These are phyloP conservation scores for Cyberlindnera sargentensis DNA, from an alignment of 805 yeast genomes.

Conservation along the genomic window DNA sequence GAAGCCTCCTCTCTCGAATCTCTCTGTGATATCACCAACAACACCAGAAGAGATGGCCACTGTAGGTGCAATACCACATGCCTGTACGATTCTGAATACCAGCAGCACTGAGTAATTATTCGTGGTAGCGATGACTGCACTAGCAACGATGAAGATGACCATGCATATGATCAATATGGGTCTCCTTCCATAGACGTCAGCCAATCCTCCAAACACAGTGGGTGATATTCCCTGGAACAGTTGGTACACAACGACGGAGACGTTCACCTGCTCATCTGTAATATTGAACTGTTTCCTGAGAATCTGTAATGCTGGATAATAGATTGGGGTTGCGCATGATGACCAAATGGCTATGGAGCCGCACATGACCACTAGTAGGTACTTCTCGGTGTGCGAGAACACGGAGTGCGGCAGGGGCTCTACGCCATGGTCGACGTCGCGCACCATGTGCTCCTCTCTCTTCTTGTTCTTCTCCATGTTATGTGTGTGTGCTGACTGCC, in stretches of 20 bases:
- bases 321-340: conserved; percentile 67
- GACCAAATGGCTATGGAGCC: conserved; percentile 51
- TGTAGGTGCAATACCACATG: conserved; percentile 70
- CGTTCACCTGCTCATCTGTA: conserved; percentile 50
- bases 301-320: conserved; percentile 66
- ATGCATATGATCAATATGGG: conserved; percentile 55
- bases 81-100: conserved; percentile 67
- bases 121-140: conserved; percentile 58
- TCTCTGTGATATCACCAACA: conserved; percentile 65
- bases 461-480: too few species aligned
- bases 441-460: too few species aligned
- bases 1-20: conserved; percentile 61
- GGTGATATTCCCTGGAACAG: conserved; percentile 76
- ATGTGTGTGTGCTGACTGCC: too few species aligned
- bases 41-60: conserved; percentile 65
- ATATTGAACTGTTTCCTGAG: conserved; percentile 49
- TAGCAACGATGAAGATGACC: conserved; percentile 48
- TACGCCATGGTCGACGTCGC: too few species aligned
- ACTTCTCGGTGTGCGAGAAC: conserved; percentile 2
- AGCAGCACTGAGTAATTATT: conserved; percentile 54
- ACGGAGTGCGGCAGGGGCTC: conserved; percentile 3
- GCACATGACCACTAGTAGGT: conserved; percentile 1
- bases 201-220: conserved; percentile 55
- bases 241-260: conserved; percentile 71
- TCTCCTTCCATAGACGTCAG: conserved; percentile 68